These are phyloP conservation scores for Aspergillus aculeatinus DNA, from an alignment of 2,329 filamentous ascomycete species.

Conservation along the genomic window DNA sequence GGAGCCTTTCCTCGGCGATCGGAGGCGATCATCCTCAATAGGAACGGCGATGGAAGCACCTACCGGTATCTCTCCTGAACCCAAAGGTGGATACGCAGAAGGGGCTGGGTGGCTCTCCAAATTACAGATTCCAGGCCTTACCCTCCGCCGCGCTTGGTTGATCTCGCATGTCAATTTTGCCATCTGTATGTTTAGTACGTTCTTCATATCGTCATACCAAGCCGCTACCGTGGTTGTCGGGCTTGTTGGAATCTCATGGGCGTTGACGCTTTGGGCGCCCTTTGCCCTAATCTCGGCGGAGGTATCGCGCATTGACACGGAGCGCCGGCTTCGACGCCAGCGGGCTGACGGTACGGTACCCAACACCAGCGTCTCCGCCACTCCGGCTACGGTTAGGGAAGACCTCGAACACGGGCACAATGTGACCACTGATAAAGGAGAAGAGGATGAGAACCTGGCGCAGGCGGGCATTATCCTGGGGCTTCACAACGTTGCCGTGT, in stretches of 20 bases:
- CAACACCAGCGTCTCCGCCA: slow-evolving; percentile 2
- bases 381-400: slow-evolving; percentile 1
- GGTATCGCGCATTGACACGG: slow-evolving; percentile 77
- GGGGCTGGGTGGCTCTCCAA: slow-evolving; percentile 52
- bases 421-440: slow-evolving; percentile 23
- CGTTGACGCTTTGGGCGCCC: slow-evolving; percentile 88
- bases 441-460: slow-evolving; percentile 57
- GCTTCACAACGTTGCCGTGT: slow-evolving; percentile 93
- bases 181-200: slow-evolving; percentile 75
- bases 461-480: slow-evolving; percentile 89
- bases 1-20: slow-evolving; percentile 15
- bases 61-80: slow-evolving; percentile 19
- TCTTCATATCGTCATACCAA: slow-evolving; percentile 70
- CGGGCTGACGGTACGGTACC: slow-evolving; percentile 31
- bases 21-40: slow-evolving; percentile 34
- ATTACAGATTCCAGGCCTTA: slow-evolving; percentile 77
- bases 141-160: slow-evolving; percentile 85
- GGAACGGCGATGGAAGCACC: slow-evolving; percentile 35
- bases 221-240: slow-evolving; percentile 76
- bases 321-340: slow-evolving; percentile 53
- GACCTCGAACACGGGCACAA: slow-evolving; percentile 30
- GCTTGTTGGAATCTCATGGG: slow-evolving; percentile 86
- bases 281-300: slow-evolving; percentile 94
- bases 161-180: slow-evolving; percentile 81
- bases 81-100: slow-evolving; percentile 12